A percentile compares a stretch with the other conserved stretches of the same genome.
phyloP scores from a whole-genome alignment of 1,139 yeast species.

The Petasospora rhodanensis region DNA sequence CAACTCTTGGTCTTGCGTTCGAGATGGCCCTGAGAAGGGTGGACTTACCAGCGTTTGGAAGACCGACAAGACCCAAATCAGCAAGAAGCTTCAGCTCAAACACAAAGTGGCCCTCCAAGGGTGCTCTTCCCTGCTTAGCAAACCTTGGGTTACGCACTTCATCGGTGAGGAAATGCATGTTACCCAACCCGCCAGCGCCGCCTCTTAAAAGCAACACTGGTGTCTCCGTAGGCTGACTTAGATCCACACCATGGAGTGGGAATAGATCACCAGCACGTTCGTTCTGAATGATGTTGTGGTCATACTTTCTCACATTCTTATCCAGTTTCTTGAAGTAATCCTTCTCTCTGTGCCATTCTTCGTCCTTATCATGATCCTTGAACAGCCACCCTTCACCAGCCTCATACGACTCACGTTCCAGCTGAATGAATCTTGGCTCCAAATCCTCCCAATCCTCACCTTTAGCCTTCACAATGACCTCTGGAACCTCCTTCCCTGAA shows the following conservation, averaged over 20 bases:
- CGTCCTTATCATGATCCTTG: constrained; percentile 58
- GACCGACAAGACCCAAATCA: constrained; percentile 87
- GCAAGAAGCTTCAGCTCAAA: constrained; percentile 86
- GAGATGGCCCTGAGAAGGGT: constrained; percentile 86
- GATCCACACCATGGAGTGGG: constrained; percentile 77
- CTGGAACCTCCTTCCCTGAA: constrained; percentile 6
- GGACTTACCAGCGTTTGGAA: constrained; percentile 96
- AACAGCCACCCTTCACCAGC: constrained; percentile 89
- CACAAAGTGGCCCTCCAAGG: constrained; percentile 61
- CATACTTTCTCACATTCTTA: constrained; percentile 59
- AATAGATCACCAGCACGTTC: constrained; percentile 65
- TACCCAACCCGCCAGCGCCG: constrained; percentile 93
- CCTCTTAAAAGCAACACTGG: constrained; percentile 77
- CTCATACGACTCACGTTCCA: constrained; percentile 51
- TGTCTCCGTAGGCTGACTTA: constrained; percentile 54
- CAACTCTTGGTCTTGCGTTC: constrained; percentile 83
- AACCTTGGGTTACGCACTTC: constrained; percentile 86
- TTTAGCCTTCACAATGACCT: constrained; percentile 28
- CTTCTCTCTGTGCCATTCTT: constrained; percentile 58
- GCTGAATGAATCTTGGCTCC: constrained; percentile 44
- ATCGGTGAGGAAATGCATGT: constrained; percentile 86
- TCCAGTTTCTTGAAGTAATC: constrained; percentile 64
- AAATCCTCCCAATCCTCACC: constrained; percentile 23
- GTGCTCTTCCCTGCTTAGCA: constrained; percentile 72
- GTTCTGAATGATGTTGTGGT: constrained; percentile 50